Percentiles rank a stretch among this genome's conserved stretches.
Evolutionary conservation across 75 land plant genomes (phyloP).

Genomic region (Picea sitchensis): DNA sequence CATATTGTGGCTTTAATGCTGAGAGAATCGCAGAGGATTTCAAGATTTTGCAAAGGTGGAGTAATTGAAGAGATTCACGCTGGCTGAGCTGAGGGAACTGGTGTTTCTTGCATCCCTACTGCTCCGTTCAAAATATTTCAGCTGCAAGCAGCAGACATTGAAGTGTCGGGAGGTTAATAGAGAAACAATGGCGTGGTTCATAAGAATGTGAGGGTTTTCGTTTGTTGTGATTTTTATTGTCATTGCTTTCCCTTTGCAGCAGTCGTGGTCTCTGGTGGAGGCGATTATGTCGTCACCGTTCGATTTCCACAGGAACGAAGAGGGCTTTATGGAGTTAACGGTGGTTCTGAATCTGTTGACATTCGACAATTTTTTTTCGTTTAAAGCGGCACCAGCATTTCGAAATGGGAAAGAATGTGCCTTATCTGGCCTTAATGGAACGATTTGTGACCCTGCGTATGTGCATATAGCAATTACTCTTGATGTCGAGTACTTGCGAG

Average conservation of each 20-base stretch:
- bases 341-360: not conserved
- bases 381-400: constrained; percentile 45
- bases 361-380: constrained; percentile 13
- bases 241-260: constrained; percentile 53
- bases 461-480: constrained; percentile 88
- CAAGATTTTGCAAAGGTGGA: too few species aligned
- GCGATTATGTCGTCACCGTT: constrained; percentile 52
- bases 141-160: too few species aligned
- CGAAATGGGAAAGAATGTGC: constrained; percentile 71
- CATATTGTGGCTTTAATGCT: too few species aligned
- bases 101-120: too few species aligned
- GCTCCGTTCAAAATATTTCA: too few species aligned
- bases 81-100: too few species aligned
- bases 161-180: too few species aligned
- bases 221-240: constrained; percentile 47
- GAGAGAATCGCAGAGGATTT: too few species aligned
- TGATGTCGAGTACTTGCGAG: constrained; percentile 44
- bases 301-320: not conserved
- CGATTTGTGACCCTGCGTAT: constrained; percentile 55
- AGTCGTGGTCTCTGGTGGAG: constrained; percentile 77
- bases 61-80: too few species aligned
- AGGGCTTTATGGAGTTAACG: too few species aligned
- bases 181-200: too few species aligned
- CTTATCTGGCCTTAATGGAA: not conserved
- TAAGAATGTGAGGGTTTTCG: constrained; percentile 41